Percentiles rank a stretch among this genome's conserved stretches.
These are phyloP conservation scores for Wallacemonas sp. DNA, from an alignment of 208 protist genomes.

Conservation along the genomic window DNA sequence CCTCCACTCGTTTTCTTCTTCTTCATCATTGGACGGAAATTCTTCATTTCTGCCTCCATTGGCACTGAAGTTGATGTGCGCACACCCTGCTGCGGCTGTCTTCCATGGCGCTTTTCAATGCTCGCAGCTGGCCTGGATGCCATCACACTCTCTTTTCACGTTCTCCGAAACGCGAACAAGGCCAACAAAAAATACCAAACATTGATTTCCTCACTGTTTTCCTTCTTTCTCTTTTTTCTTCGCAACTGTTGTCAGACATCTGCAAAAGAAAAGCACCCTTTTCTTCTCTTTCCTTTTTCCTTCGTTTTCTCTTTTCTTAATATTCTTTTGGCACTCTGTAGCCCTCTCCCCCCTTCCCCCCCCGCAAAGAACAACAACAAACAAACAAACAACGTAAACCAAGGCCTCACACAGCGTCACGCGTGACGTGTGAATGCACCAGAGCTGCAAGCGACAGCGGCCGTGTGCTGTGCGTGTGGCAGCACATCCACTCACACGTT, in stretches of 20 bases:
- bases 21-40: constrained; percentile 1
- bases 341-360: neutral
- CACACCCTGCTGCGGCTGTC: constrained; percentile 4
- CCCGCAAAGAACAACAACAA: neutral
- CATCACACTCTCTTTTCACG: constrained; percentile 1
- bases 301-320: neutral
- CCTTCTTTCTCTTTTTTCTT: neutral
- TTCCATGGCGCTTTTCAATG: neutral
- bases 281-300: neutral
- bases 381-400: neutral
- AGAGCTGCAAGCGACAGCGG: no score
- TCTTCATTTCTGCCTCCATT: neutral
- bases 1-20: constrained; percentile 6
- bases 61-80: constrained; percentile 9
- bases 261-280: no score
- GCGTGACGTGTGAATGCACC: no score
- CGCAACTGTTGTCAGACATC: neutral
- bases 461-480: no score
- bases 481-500: no score
- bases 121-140: neutral
- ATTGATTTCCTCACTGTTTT: neutral
- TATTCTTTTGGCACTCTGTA: neutral
- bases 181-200: neutral
- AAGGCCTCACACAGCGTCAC: neutral
- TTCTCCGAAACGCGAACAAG: constrained; percentile 5